These are phyloP conservation scores for Hura crepitans DNA, from an alignment of 441 rosid species.

Conservation along the genomic window DNA sequence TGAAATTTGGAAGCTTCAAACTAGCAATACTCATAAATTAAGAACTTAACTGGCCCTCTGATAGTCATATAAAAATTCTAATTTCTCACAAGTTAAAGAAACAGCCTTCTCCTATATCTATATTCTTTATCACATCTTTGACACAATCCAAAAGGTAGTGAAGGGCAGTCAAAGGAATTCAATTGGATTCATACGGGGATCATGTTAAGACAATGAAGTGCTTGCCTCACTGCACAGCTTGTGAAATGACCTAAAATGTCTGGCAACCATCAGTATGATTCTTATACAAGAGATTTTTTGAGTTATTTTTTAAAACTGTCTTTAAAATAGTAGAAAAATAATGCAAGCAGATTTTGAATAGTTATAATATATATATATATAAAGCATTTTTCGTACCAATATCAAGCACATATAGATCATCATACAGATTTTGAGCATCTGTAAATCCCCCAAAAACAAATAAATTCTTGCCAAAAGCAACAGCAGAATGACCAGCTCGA, in stretches of 20 bases:
- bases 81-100: neutral
- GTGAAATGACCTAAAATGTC: neutral
- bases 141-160: neutral
- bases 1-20: slow-evolving; percentile 3
- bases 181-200: neutral
- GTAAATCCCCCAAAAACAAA: slow-evolving; percentile 94
- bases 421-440: slow-evolving; percentile 77
- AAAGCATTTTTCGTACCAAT: slow-evolving; percentile 51
- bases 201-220: neutral
- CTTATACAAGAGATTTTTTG: neutral
- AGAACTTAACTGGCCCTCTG: neutral
- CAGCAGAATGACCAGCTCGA: slow-evolving; percentile 90
- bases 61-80: neutral
- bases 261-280: neutral
- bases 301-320: neutral
- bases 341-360: neutral
- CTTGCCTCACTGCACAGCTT: neutral
- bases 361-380: slow-evolving; percentile 7
- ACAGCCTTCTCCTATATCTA: neutral
- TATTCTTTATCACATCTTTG: neutral
- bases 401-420: slow-evolving; percentile 80
- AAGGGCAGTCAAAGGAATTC: neutral
- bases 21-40: neutral
- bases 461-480: slow-evolving; percentile 75
- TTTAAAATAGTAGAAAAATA: neutral